These are phyloP conservation scores for Xylaria castorea DNA, from an alignment of 495 filamentous ascomycete species.

Conservation along the genomic window DNA sequence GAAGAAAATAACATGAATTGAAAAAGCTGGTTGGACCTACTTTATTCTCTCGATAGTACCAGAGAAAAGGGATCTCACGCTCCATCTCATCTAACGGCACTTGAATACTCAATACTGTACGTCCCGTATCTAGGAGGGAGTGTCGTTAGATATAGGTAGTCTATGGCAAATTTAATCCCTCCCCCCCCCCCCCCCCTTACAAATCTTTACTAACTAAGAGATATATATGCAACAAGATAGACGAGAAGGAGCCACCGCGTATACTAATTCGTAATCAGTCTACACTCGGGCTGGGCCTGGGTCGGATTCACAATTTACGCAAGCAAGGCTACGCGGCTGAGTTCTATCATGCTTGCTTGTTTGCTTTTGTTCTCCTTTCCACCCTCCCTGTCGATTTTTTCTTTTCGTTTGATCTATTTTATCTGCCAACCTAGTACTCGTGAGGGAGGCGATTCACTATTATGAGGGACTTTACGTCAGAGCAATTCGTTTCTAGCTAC, in stretches of 20 bases:
- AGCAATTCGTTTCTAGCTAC: background rate
- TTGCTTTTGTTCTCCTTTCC: background rate
- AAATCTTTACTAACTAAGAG: background rate
- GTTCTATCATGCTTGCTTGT: background rate
- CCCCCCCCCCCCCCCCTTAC: background rate
- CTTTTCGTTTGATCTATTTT: background rate
- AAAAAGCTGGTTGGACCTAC: too few relatives aligned
- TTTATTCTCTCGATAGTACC: too few relatives aligned
- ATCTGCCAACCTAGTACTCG: too few relatives aligned
- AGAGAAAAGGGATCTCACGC: too few relatives aligned
- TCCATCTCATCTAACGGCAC: background rate
- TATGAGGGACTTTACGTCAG: background rate
- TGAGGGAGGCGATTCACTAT: background rate
- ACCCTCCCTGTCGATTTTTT: background rate
- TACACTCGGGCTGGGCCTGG: background rate
- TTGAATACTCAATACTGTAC: background rate
- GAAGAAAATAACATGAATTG: background rate
- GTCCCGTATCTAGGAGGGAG: background rate
- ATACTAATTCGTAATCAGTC: background rate
- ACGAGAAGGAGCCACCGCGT: background rate
- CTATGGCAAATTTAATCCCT: background rate
- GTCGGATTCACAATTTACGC: background rate
- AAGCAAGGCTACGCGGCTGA: background rate
- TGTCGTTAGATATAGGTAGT: background rate
- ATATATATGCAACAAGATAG: background rate